Conservation (phyloP, 2,329 filamentous ascomycete genomes). For the Colletotrichum ledebouriae region DNA sequence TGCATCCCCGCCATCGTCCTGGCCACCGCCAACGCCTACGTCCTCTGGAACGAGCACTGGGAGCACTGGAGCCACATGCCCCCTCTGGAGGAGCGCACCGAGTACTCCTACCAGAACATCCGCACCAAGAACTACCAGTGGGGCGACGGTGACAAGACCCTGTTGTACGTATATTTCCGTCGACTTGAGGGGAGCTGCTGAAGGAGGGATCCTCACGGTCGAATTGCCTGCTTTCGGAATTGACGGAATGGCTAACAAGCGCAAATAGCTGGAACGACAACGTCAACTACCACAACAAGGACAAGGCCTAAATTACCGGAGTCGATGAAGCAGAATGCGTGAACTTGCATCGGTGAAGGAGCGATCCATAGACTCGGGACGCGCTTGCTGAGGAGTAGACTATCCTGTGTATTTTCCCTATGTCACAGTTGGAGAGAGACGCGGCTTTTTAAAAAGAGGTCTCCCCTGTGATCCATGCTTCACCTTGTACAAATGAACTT, state of each 20-base stretch:
- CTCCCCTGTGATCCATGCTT: not conserved
- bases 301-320: constrained; percentile 67
- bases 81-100: constrained; percentile 88
- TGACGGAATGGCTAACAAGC: constrained; percentile 41
- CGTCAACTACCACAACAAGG: constrained; percentile 98
- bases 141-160: constrained; percentile 94
- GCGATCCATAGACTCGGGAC: constrained; percentile 40
- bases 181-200: not conserved
- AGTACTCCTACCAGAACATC: constrained; percentile 99
- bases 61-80: constrained; percentile 91
- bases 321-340: constrained; percentile 4
- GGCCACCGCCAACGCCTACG: constrained; percentile 85
- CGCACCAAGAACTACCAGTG: constrained; percentile 95
- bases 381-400: constrained; percentile 36
- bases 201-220: too few species aligned
- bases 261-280: constrained; percentile 85
- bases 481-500: not conserved
- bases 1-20: constrained; percentile 80
- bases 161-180: constrained; percentile 68
- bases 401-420: constrained; percentile 48
- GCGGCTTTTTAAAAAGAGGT: constrained; percentile 19
- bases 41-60: constrained; percentile 96
- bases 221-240: not conserved
- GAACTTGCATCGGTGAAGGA: constrained; percentile 17
- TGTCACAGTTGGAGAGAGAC: constrained; percentile 39